Percentiles rank a stretch among this genome's conserved stretches.
Conservation (phyloP, 768 basidiomycete genomes). For the Amanita muscaria region DNA sequence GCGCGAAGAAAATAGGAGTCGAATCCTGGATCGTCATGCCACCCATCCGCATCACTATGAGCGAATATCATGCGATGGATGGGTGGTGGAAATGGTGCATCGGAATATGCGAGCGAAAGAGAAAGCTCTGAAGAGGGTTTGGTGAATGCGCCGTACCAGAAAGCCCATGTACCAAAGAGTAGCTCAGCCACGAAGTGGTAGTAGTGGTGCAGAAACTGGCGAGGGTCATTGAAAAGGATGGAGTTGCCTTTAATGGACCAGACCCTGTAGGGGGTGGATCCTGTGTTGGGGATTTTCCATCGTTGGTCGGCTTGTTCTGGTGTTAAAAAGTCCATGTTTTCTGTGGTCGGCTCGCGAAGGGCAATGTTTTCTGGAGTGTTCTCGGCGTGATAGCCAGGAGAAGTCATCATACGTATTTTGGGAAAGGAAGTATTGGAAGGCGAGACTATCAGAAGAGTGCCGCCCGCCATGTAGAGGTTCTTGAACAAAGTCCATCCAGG, state of each 20-base stretch:
- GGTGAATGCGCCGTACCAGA: conserved; percentile 53
- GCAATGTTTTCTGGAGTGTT: conserved; percentile 58
- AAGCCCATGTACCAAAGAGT: conserved; percentile 64
- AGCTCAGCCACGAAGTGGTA: conserved; percentile 85
- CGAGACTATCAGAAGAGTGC: too few species aligned
- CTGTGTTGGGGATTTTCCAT: conserved; percentile 45
- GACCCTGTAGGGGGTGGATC: conserved; percentile 38
- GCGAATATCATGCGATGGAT: conserved; percentile 68
- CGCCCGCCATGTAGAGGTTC: too few species aligned
- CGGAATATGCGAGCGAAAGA: conserved; percentile 2
- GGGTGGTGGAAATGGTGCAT: conserved; percentile 31
- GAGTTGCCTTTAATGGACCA: conserved; percentile 68
- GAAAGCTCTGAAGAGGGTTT: conserved; percentile 12
- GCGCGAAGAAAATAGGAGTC: conserved; percentile 70
- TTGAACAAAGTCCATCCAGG: too few species aligned
- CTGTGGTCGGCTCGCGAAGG: conserved; percentile 54
- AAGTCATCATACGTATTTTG: too few species aligned
- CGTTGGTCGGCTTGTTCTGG: conserved; percentile 47
- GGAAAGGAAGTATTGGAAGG: too few species aligned
- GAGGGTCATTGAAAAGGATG: conserved; percentile 57
- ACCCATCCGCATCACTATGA: conserved; percentile 41
- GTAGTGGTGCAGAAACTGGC: conserved; percentile 77
- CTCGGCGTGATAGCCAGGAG: conserved; percentile 49
- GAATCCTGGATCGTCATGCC: conserved; percentile 75
- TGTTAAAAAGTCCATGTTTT: conserved; percentile 54